phyloP scores from a whole-genome alignment of 768 basidiomycete genomes.

The Mrakia hoshinonis region DNA sequence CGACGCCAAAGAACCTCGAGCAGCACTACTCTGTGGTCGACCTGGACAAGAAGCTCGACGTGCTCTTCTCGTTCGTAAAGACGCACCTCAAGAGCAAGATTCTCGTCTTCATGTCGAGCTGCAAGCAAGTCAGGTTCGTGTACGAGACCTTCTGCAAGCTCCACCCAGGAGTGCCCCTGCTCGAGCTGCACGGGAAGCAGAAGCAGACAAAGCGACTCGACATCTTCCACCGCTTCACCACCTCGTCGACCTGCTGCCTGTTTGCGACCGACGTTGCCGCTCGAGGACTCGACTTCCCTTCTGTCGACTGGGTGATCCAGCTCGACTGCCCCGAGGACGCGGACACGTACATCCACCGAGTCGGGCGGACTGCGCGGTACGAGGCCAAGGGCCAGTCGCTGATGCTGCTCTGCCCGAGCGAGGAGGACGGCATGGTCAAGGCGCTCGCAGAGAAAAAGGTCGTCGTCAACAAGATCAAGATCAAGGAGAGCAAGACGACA shows the following conservation, averaged over 20 bases:
- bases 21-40: slow-evolving; percentile 79
- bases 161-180: slow-evolving; percentile 86
- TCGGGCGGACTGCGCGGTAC: slow-evolving; percentile 89
- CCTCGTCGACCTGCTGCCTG: slow-evolving; percentile 70
- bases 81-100: slow-evolving; percentile 82
- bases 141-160: slow-evolving; percentile 93
- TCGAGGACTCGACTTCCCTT: slow-evolving; percentile 89
- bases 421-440: slow-evolving; percentile 80
- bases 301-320: slow-evolving; percentile 94
- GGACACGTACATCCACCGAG: slow-evolving; percentile 94
- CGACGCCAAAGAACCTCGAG: slow-evolving; percentile 67
- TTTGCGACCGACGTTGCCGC: slow-evolving; percentile 96
- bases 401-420: slow-evolving; percentile 74
- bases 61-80: slow-evolving; percentile 90
- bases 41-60: slow-evolving; percentile 79
- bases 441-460: slow-evolving; percentile 66
- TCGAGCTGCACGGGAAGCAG: slow-evolving; percentile 92
- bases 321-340: slow-evolving; percentile 94
- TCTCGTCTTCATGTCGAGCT: slow-evolving; percentile 86
- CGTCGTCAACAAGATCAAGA: slow-evolving; percentile 63
- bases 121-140: slow-evolving; percentile 92
- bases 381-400: slow-evolving; percentile 80
- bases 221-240: slow-evolving; percentile 75
- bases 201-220: slow-evolving; percentile 81
- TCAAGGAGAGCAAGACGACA: slow-evolving; percentile 75